Evolutionary conservation across 306 rosid genomes (phyloP), one percentile per base, ranked within the genome.

Genomic region (Prunus campanulata): DNA sequence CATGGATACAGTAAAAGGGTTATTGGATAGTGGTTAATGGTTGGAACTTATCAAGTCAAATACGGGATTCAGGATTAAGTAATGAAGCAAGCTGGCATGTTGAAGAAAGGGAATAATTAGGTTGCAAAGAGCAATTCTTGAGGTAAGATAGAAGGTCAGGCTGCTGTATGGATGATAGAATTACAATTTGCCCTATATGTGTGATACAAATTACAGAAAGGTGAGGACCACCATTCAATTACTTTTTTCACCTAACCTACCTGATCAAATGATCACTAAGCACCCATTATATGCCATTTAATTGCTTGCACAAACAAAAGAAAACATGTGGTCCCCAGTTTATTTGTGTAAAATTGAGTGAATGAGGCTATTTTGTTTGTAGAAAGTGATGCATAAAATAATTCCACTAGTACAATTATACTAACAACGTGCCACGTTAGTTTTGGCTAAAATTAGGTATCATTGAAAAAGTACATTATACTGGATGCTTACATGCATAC

Each of bases 161-260:
- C 66, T 25, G 3, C 77, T 63, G 80, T 44, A 79, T 60, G 24
- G 69, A 57, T 49, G 83, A 71, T 49, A 70, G 64, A 69, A 82
- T 49, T 62, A 72, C 56, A 66, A 82, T 68, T 83, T 81, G 89
- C 83, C 87, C 83, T 66, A 42, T 70, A 76, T 39, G 87, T 80
- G 78, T 75, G 80, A 71, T 67, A 69, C 68, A 81, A 82, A 84
- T 66, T 80, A 68, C 76, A 68, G 56, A 72, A 69, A 64, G 61
- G 57, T 60, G 69, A 68, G 87, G 92, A 83, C 87, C 90, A 91
- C 88, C 61, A 78, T 69, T 75, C 87, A 77, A 87, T 83, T 57
- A 85, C 85, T 83, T 86, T 78, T 72, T 72, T 74, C 76, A 82
- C 82, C 85, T 66, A 85, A 81, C 91, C 87, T 77, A 83, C 88